Evolutionary conservation across 345 rosid genomes (phyloP).

Genomic region (Eucalyptus victrix): DNA sequence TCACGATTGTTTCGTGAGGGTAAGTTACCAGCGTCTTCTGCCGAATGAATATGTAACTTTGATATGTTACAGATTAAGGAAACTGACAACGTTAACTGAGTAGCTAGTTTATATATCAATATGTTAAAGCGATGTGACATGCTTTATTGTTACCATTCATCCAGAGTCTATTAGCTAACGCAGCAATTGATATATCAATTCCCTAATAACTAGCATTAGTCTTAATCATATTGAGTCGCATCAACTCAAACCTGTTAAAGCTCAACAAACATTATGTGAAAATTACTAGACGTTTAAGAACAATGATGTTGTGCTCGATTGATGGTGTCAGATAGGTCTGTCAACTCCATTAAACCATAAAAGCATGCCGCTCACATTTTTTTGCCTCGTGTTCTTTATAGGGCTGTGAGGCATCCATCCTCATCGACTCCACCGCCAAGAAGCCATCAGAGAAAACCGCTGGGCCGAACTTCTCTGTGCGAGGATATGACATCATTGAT

Average conservation of each 20-base stretch:
- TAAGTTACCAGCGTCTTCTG: not conserved
- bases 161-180: not conserved
- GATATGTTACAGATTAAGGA: not conserved
- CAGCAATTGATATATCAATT: not conserved
- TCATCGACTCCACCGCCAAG: slow-evolving; percentile 33
- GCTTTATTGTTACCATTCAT: not conserved
- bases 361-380: not conserved
- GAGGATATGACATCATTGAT: slow-evolving; percentile 56
- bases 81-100: not conserved
- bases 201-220: not conserved
- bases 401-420: slow-evolving; percentile 85
- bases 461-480: slow-evolving; percentile 55
- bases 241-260: not conserved
- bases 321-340: not conserved
- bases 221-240: not conserved
- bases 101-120: not conserved
- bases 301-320: not conserved
- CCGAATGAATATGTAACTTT: not conserved
- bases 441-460: slow-evolving; percentile 44
- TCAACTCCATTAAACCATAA: not conserved
- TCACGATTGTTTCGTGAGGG: slow-evolving; percentile 72
- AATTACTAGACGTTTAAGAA: not conserved
- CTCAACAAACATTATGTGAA: not conserved
- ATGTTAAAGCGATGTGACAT: not conserved
- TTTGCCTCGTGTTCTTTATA: not conserved